Evolutionary conservation across 306 rosid genomes (phyloP), one percentile per base, ranked within the genome.

Genomic region (Arachis hypogaea): DNA sequence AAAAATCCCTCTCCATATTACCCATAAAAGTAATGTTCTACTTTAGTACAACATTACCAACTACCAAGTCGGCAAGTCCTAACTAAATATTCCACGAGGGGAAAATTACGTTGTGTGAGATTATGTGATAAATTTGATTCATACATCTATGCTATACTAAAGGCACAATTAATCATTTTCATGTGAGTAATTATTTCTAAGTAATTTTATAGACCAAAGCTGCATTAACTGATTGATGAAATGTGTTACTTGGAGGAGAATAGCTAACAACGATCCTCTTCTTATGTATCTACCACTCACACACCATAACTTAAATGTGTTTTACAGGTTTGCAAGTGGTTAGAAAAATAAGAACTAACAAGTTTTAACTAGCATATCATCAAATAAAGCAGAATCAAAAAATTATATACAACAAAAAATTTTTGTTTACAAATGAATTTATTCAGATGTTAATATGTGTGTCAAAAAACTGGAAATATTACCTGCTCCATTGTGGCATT

Each of bases 401-500:
- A 62, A 41, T 14, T 42, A 36, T n/a, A 28, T 66, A 72, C 8
- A 18, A 54, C 12, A 11, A 14, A 75, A 38, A 73, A 18, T 7
- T 68, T 33, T 4, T 22, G 11, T 51, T 43, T 51, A n/a, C 74
- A 64, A 18, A 69, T 9, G 6, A 46, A 57, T 18, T 50, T 9
- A 69, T 63, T 71, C 38, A 50, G 38, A 73, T 57, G n/a, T 56
- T 49, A 55, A 40, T 18, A 33, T 33, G 38, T 33, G 38, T 33
- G 45, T 51, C n/a, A 11, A 43, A 43, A 43, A 43, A 69, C 66
- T 38, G 55, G 58, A 57, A 16, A 36, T 42, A 69, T 64, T 69
- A 89, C 98, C 97, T 93, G 93, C 64, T 93, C 98, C 9, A 78
- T 78, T 64, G 98, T 88, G 61, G 98, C 98, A 80, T 80, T 62